Evolutionary conservation across 352 stramenopile species (phyloP), one percentile per base, ranked within the genome.

Genomic region (Phytopythium oedochilum): DNA sequence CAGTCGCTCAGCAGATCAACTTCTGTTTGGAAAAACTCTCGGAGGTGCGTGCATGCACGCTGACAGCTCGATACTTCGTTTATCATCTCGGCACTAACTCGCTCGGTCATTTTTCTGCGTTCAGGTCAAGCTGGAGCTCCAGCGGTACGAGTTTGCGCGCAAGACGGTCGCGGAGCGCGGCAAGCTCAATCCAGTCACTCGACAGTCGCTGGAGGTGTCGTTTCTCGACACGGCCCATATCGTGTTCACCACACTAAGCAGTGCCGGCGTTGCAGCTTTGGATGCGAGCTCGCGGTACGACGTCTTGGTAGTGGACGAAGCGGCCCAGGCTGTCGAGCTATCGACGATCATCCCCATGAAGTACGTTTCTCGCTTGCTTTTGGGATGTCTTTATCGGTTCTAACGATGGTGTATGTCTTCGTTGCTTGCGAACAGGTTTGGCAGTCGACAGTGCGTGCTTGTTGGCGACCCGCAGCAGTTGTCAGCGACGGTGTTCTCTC

Each of bases 401-500:
- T n/a, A n/a, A 6, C 6, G 5, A 26, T 28, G 32, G 17, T 53
- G 43, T 43, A 23, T 51, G 23, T 11, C 6, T 11, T 45, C 53
- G 3, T 28, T 23, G 36, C 38, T 26, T 49, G 8, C 22, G 42
- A 18, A 3, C 52, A 94, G 84, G 42, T 94, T 96, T 60, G 88
- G 88, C 15, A 94, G 88, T 55, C 82, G 75, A 14, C 88, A 96
- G 56, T 97, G 88, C 43, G 90, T 98, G 14, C 73, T 98, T 8
- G 92, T 98, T 3, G 92, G 92, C 22, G 92, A 98, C 64, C 92
- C 91, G 0, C 90, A 97, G 61, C 92, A 98, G 57, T 72, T 98
- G 18, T 90, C 87, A 34, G 92, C 92, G n/a, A 98, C 92, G 1
- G 87, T 97, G 0, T 96, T 97, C 57, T 97, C 88, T 23, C 86